phyloP scores from a whole-genome alignment of 257 asterid genomes.

The Capsicum rhomboideum region DNA sequence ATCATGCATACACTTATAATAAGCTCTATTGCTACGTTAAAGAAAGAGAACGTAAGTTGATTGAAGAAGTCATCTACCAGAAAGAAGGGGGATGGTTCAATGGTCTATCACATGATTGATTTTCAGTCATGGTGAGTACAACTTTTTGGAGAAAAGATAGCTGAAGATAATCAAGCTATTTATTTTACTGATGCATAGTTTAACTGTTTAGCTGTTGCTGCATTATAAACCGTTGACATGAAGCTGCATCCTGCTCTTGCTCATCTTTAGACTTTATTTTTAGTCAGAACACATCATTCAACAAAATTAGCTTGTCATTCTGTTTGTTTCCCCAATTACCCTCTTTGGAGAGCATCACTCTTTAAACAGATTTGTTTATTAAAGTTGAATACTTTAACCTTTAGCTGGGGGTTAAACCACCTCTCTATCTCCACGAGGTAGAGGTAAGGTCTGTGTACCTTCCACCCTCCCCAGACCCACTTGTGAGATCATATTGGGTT shows the following conservation, averaged over 20 bases:
- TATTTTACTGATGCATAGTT: not conserved
- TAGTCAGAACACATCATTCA: not conserved
- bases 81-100: not conserved
- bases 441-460: no score
- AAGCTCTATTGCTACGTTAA: not conserved
- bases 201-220: not conserved
- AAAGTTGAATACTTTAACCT: not conserved
- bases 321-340: not conserved
- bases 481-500: no score
- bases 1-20: not conserved
- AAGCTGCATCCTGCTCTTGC: not conserved
- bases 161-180: not conserved
- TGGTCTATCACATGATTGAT: not conserved
- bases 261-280: not conserved
- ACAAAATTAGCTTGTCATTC: not conserved
- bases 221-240: not conserved
- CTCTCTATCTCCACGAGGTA: no score
- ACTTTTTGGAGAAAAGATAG: not conserved
- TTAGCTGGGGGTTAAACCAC: no score
- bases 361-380: not conserved
- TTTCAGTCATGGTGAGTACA: not conserved
- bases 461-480: no score
- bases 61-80: not conserved
- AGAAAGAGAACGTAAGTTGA: not conserved
- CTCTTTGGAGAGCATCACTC: not conserved